phyloP scores from a whole-genome alignment of 139 green algal species.

The Haematococcus sp. region DNA sequence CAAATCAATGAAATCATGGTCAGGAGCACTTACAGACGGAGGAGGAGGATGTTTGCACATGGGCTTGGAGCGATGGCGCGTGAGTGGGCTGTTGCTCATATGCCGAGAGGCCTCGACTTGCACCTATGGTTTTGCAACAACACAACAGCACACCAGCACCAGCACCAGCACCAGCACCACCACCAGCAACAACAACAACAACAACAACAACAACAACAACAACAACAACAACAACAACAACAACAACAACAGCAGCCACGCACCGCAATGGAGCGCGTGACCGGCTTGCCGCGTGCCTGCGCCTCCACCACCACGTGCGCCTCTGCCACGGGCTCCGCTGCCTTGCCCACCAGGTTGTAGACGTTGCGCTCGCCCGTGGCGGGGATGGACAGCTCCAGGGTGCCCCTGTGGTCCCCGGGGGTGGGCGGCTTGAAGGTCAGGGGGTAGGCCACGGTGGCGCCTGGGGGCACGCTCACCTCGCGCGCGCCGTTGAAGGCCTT shows the following conservation, averaged over 20 bases:
- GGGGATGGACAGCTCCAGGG: slow-evolving; percentile 60
- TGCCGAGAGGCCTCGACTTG: too few relatives aligned
- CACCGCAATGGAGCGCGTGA: slow-evolving; percentile 18
- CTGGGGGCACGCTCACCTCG: slow-evolving; percentile 54
- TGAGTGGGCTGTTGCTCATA: too few relatives aligned
- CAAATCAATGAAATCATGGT: not conserved
- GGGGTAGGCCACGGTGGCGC: slow-evolving; percentile 43
- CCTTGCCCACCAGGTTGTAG: slow-evolving; percentile 60
- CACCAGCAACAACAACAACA: too few relatives aligned
- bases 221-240: too few relatives aligned
- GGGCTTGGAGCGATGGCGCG: too few relatives aligned
- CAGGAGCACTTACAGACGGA: too few relatives aligned
- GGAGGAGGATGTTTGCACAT: too few relatives aligned
- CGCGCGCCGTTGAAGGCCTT: slow-evolving; percentile 47
- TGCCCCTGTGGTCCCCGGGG: slow-evolving; percentile 45
- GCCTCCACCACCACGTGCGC: slow-evolving; percentile 63
- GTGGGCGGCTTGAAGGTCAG: slow-evolving; percentile 57
- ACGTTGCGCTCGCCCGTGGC: slow-evolving; percentile 51
- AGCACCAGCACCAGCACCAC: not conserved
- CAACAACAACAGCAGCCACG: not conserved
- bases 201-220: too few relatives aligned
- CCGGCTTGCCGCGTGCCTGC: slow-evolving; percentile 33
- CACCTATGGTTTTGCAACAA: too few relatives aligned
- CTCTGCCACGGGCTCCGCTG: slow-evolving; percentile 62
- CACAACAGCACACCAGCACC: not conserved